Conservation (phyloP, 345 rosid species). For the Abelmoschus esculentus region DNA sequence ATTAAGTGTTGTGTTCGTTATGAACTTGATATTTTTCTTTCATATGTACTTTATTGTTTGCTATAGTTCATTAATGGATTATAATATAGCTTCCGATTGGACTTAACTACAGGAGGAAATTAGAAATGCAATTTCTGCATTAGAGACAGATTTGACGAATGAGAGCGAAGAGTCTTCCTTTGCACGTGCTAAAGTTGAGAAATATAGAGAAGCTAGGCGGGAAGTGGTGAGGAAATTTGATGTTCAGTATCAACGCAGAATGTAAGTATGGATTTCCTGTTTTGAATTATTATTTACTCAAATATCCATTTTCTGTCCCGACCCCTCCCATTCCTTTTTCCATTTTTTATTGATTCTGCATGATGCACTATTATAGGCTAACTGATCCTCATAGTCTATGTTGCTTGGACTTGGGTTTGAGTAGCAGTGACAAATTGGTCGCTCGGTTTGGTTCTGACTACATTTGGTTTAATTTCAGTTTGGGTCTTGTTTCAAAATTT, state of each 20-base stretch:
- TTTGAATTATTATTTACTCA: neutral
- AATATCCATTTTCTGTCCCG: neutral
- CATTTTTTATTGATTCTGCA: neutral
- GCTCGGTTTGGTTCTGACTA: no score
- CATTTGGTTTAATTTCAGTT: no score
- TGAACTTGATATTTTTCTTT: neutral
- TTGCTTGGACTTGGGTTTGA: neutral
- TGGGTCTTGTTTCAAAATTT: no score
- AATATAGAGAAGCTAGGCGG: conserved; percentile 53
- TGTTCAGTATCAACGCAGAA: conserved; percentile 73
- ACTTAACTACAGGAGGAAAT: conserved; percentile 62
- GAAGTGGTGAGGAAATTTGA: conserved; percentile 73
- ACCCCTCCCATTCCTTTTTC: neutral
- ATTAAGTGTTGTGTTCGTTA: neutral
- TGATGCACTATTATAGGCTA: neutral
- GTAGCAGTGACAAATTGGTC: no score
- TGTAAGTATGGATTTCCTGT: conserved; percentile 37
- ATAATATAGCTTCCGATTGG: conserved; percentile 2
- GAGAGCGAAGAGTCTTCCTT: conserved; percentile 43
- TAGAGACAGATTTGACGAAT: conserved; percentile 50
- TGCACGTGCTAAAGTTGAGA: conserved; percentile 50
- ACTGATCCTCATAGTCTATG: neutral
- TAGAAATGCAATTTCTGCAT: conserved; percentile 48
- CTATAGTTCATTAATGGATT: neutral
- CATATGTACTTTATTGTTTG: neutral